Evolutionary conservation across 805 yeast species (phyloP).

Genomic region (Geotrichum ghanense): DNA sequence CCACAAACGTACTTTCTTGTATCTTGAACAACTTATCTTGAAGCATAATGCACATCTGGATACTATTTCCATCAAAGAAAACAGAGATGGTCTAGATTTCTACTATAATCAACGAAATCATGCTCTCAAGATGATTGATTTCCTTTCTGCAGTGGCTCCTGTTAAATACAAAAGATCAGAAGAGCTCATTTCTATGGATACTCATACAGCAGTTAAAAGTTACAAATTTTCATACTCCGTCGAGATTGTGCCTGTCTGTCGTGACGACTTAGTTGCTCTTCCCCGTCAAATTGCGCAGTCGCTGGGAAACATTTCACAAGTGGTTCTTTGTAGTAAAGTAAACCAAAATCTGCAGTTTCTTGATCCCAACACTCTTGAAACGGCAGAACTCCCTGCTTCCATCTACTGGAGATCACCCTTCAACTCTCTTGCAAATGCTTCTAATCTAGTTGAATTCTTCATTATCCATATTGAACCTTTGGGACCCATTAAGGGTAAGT

Average conservation of each 20-base stretch:
- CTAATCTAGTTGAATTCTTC: slow-evolving; percentile 67
- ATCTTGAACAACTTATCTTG: slow-evolving; percentile 82
- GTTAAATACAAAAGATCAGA: slow-evolving; percentile 71
- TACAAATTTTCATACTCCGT: slow-evolving; percentile 84
- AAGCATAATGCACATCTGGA: slow-evolving; percentile 87
- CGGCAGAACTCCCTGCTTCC: slow-evolving; percentile 57
- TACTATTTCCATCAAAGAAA: slow-evolving; percentile 80
- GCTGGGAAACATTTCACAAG: slow-evolving; percentile 66
- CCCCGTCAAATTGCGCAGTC: slow-evolving; percentile 74
- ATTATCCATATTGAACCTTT: slow-evolving; percentile 88
- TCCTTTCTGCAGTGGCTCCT: slow-evolving; percentile 73
- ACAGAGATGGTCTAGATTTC: slow-evolving; percentile 87
- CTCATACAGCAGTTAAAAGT: slow-evolving; percentile 76
- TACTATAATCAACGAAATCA: slow-evolving; percentile 79
- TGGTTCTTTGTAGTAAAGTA: slow-evolving; percentile 74
- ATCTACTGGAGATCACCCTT: slow-evolving; percentile 78
- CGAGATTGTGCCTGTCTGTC: slow-evolving; percentile 88
- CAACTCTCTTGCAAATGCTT: slow-evolving; percentile 49
- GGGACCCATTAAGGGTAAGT: slow-evolving; percentile 64
- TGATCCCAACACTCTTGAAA: slow-evolving; percentile 68
- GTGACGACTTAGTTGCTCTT: slow-evolving; percentile 81
- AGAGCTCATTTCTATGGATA: slow-evolving; percentile 79
- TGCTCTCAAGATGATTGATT: slow-evolving; percentile 86
- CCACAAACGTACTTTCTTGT: slow-evolving; percentile 88
- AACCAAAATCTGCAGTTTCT: slow-evolving; percentile 71